phyloP scores from a whole-genome alignment of 2,329 filamentous ascomycete genomes.

The Botrytis hyacinthi region DNA sequence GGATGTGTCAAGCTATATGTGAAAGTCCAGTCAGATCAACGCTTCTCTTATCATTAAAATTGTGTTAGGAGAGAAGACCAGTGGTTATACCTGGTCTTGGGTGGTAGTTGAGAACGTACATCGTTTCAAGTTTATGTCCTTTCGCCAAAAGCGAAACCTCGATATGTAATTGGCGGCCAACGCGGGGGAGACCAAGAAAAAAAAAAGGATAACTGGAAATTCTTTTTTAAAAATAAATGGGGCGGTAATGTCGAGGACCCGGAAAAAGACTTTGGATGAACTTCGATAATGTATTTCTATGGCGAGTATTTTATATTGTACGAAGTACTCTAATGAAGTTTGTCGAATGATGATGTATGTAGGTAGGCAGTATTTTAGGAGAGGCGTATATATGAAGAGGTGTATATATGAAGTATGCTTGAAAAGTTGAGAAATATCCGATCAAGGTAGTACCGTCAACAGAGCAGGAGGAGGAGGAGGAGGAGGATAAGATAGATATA shows the following conservation, averaged over 20 bases:
- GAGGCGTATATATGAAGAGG: not conserved
- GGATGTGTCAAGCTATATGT: not conserved
- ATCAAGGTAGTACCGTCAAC: not conserved
- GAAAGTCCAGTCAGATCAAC: constrained; percentile 1
- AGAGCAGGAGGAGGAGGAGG: not conserved
- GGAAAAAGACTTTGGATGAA: constrained; percentile 11
- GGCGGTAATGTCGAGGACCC: not conserved
- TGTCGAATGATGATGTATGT: not conserved
- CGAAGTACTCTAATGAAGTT: not conserved
- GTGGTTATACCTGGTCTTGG: constrained; percentile 10
- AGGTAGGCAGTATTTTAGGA: not conserved
- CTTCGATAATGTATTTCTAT: not conserved
- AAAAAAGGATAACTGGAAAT: not conserved
- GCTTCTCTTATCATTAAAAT: constrained; percentile 19
- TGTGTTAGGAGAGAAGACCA: constrained; percentile 9
- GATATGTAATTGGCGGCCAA: constrained; percentile 11
- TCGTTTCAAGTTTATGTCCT: constrained; percentile 21
- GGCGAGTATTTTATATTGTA: constrained; percentile 3
- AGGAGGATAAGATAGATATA: not conserved
- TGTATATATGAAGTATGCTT: not conserved
- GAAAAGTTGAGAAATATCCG: not conserved
- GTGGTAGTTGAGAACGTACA: constrained; percentile 12
- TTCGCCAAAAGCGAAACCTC: constrained; percentile 19
- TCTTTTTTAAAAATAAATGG: constrained; percentile 9
- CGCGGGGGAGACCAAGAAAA: constrained; percentile 13